phyloP scores from a whole-genome alignment of 1,284 basidiomycete genomes.

The Amylostereum areolatum region DNA sequence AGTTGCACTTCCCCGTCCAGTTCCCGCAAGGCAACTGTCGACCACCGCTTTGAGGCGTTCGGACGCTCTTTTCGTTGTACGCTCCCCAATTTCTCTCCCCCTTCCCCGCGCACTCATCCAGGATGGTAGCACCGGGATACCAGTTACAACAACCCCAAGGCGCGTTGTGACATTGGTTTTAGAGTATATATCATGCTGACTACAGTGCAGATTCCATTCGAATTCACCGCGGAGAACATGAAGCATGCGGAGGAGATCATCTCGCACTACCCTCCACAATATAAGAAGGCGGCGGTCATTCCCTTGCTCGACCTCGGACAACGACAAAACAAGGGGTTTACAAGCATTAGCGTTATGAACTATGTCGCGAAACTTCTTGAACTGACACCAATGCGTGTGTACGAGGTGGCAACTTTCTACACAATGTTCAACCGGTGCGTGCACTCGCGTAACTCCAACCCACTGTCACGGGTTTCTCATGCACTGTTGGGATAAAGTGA shows the following conservation, averaged over 20 bases:
- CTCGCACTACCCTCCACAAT: slow-evolving; percentile 90
- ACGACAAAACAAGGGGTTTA: slow-evolving; percentile 98
- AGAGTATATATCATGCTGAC: background rate
- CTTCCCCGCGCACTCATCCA: slow-evolving; percentile 2
- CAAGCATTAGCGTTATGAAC: slow-evolving; percentile 99
- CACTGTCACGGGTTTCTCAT: background rate
- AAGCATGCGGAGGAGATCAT: slow-evolving; percentile 88
- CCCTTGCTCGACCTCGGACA: slow-evolving; percentile 96
- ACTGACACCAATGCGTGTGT: slow-evolving; percentile 98
- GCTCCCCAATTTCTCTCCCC: slow-evolving; percentile 17
- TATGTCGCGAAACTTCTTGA: slow-evolving; percentile 89
- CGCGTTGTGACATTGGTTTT: slow-evolving; percentile 18
- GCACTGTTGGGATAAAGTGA: slow-evolving; percentile 46
- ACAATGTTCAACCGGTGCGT: slow-evolving; percentile 96
- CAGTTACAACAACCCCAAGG: slow-evolving; percentile 86
- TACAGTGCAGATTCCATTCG: slow-evolving; percentile 74
- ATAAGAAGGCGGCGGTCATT: slow-evolving; percentile 97
- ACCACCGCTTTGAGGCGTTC: slow-evolving; percentile 34
- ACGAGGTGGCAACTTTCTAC: slow-evolving; percentile 99
- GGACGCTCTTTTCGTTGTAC: slow-evolving; percentile 50
- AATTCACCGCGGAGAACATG: slow-evolving; percentile 78
- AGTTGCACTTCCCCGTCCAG: slow-evolving; percentile 8
- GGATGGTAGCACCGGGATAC: slow-evolving; percentile 83
- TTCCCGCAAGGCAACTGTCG: slow-evolving; percentile 27
- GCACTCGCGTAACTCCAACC: background rate